These are phyloP conservation scores for Telopea speciosissima DNA, from an alignment of 177 flowering plant species.

Conservation along the genomic window DNA sequence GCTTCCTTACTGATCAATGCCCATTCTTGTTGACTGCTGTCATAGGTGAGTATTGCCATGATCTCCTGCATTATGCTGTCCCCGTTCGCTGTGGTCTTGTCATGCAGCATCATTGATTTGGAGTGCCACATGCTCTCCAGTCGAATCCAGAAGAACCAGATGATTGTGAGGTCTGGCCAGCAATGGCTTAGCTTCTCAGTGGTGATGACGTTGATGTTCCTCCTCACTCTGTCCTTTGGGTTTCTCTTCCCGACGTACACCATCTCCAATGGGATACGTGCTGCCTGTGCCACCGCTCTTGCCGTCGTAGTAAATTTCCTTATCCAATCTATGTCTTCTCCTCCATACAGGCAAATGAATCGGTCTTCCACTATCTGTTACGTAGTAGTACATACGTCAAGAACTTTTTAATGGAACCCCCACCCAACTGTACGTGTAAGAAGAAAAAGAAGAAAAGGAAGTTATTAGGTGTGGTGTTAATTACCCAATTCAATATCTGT, in stretches of 20 bases:
- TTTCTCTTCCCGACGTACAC: slow-evolving; percentile 51
- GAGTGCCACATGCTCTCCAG: slow-evolving; percentile 59
- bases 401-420: too few species aligned
- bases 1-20: slow-evolving; percentile 44
- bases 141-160: slow-evolving; percentile 56
- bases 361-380: neutral
- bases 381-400: too few species aligned
- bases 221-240: slow-evolving; percentile 30
- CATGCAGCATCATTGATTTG: slow-evolving; percentile 44
- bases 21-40: slow-evolving; percentile 42
- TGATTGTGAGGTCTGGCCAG: slow-evolving; percentile 22
- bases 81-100: slow-evolving; percentile 27
- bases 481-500: slow-evolving; percentile 44
- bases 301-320: slow-evolving; percentile 34
- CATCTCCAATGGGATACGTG: slow-evolving; percentile 37
- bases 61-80: slow-evolving; percentile 37
- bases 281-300: slow-evolving; percentile 20
- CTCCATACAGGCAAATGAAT: slow-evolving; percentile 34
- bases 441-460: too few species aligned
- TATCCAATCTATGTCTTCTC: slow-evolving; percentile 51
- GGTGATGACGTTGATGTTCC: slow-evolving; percentile 8
- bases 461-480: too few species aligned
- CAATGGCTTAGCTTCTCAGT: slow-evolving; percentile 26
- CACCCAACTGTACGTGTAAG: too few species aligned
- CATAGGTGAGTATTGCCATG: slow-evolving; percentile 45